A percentile compares a stretch with the other conserved stretches of the same genome.
These are phyloP conservation scores for Aspergillus niger DNA, from an alignment of 2,329 filamentous ascomycete genomes.

Conservation along the genomic window DNA sequence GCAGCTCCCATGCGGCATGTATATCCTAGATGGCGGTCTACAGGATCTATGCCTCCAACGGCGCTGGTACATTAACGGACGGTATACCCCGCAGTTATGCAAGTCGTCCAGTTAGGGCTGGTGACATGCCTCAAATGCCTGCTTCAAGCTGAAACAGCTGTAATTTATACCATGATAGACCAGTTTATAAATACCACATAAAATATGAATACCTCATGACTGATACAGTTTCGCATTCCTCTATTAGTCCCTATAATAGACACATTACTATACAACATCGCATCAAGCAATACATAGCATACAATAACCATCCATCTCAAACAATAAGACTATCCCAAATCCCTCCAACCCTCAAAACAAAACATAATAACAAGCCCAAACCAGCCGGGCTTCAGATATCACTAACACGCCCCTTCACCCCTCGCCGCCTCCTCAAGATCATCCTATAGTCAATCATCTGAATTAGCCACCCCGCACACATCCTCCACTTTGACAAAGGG, in stretches of 20 bases:
- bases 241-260: not conserved
- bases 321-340: not conserved
- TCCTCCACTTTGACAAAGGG: not conserved
- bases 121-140: not conserved
- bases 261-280: not conserved
- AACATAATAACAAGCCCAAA: not conserved
- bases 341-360: not conserved
- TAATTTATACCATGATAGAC: not conserved
- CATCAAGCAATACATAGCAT: not conserved
- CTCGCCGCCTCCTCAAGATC: constrained; percentile 7
- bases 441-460: constrained; percentile 4
- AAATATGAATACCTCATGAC: not conserved
- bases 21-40: not conserved
- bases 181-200: not conserved
- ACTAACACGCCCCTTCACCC: not conserved
- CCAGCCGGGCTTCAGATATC: not conserved
- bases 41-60: not conserved
- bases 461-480: not conserved
- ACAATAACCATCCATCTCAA: not conserved
- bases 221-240: not conserved
- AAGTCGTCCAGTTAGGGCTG: not conserved
- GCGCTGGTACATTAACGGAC: not conserved
- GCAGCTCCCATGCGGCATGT: not conserved
- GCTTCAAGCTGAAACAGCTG: not conserved
- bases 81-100: not conserved